Base-by-base conservation (phyloP, 352 stramenopile species). In the Lagenidium giganteum region DNA sequence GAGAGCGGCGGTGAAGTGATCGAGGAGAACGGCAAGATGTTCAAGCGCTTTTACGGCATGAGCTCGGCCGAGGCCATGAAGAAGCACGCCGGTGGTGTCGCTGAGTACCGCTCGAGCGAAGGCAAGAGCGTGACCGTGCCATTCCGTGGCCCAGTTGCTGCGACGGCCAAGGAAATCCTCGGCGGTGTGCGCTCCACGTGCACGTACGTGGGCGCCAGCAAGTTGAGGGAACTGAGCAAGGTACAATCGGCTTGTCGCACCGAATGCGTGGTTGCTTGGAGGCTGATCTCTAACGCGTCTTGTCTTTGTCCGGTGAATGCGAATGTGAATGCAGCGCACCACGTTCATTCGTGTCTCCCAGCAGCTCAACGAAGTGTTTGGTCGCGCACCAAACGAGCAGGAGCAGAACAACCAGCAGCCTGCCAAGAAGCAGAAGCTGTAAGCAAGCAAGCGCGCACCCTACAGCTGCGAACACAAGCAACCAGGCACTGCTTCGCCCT, bases 1-100 rank as follows among this genome's bases (percentile, higher is more conserved):
- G 88, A 97, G 57, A 91, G 71, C 49, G 87, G 86, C 12, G 88
- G 88, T 11, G 71, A 93, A 3, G 80, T 87, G 35, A 72, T 95
- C 18, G 72, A 93, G 43, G 42, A 64, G 11, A 70, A 61, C 24
- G 80, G 82, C 29, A 79, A 83, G 35, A 21, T 70, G 33, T 86
- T 80, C 52, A 96, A 96, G 68, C 73, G 83, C 43, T 97, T 97
- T 54, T 97, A 97, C 62, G 89, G 89, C 47, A 97, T 97, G 89
- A 93, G 72, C 60, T 95, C 81, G 22, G 81, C 81, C 2, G 83
- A 89, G 23, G 89, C 89, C 42, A 97, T 97, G 87, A 85, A 87
- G 44, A 97, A 96, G 61, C 88, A 97, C 56, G 68, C 63, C 24
- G 89, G 89, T 3, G 87, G 88, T 16, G 87, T 97, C 7, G 85